Base-by-base conservation (phyloP, 2,329 filamentous ascomycete genomes). In the Colletotrichum sp. region DNA sequence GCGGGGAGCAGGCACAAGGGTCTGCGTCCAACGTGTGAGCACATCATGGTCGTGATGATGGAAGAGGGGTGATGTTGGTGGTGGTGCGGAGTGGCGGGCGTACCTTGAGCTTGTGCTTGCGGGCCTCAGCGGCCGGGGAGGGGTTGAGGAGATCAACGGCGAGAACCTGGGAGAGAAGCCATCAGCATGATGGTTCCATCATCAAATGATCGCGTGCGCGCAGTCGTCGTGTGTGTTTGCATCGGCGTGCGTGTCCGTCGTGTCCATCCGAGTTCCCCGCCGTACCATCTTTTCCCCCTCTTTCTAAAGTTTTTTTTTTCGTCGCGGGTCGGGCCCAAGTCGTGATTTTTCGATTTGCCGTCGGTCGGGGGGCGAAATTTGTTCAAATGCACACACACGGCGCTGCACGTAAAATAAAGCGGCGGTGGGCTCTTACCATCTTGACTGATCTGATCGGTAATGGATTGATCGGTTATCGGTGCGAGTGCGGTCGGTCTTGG, bases 71-170 rank as follows among this genome's bases (percentile, higher is more conserved):
- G 30, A n/a, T 48, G 43, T 26, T 28, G 43, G 18, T 7, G 52
- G 52, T 59, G 43, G 16, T 61, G 59, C 64, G 68, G 48, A 24
- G 70, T 66, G 28, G 71, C 64, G 74, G 43, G 52, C 83, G 81
- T 95, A 98, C 96, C 96, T 99, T 99, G 89, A 99, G 95, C 95
- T 99, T 99, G 95, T 99, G 97, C 95, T 99, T 99, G 92, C 96
- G 95, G 86, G 96, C 96, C 95, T 99, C 97, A 89, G 96, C 93
- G 90, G 95, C 95, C 90, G 96, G 95, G 87, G 95, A 95, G 87
- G 97, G 97, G 95, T 99, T 99, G 90, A 99, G 94, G 86, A 99
- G 96, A 93, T 99, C 97, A 92, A 99, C 95, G 89, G 97, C 97
- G 94, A 99, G 96, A 98, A 99, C 96, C 97, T 99, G 87, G 81